Evolutionary conservation across 2,329 filamentous ascomycete species (phyloP), one percentile per base, ranked within the genome.

Genomic region (Colletotrichum plurivorum): DNA sequence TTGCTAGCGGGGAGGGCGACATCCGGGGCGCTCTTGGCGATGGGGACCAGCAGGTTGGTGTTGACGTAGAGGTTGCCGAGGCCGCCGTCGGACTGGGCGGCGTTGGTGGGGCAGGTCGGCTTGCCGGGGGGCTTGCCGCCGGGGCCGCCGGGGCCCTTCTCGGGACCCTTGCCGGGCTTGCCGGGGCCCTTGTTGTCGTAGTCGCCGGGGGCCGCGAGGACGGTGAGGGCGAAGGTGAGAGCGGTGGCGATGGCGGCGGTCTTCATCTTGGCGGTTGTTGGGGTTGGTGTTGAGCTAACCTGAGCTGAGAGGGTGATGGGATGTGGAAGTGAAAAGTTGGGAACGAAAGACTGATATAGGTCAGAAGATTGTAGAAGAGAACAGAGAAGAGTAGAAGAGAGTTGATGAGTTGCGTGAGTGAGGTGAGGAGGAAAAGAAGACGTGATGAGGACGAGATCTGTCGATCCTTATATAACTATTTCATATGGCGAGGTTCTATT

Each of bases 81-180:
- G 48, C 18, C 54, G 61, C 65, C 65, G 25, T 68, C 36, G n/a
- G 65, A 61, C 65, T 68, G 65, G 61, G 25, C 65, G 3, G 65
- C 13, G 54, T 65, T 68, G 54, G 62, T 18, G 1, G 65, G 65
- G 61, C 65, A 68, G 12, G 43, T 20, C 31, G n/a, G 22, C 36
- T 56, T 63, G 22, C 45, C n/a, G n/a, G 15, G 15, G 10, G 31
- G 12, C 27, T 62, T 62, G 59, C 39, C 25, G 5, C 20, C 36
- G 16, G 18, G 31, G 6, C 31, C 27, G 27, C 27, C 27, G 27
- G 27, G 27, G 27, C 27, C 31, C 31, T 36, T 36, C 8, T 36
- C 2, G 31, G 31, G 10, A 5, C 31, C 31, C 31, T 36, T 36
- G 31, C 31, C 31, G 7, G 8, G 3, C 2, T 7, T 20, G 25